Base-by-base conservation (phyloP, 116 monocot species). In the Thalassia testudinum region DNA sequence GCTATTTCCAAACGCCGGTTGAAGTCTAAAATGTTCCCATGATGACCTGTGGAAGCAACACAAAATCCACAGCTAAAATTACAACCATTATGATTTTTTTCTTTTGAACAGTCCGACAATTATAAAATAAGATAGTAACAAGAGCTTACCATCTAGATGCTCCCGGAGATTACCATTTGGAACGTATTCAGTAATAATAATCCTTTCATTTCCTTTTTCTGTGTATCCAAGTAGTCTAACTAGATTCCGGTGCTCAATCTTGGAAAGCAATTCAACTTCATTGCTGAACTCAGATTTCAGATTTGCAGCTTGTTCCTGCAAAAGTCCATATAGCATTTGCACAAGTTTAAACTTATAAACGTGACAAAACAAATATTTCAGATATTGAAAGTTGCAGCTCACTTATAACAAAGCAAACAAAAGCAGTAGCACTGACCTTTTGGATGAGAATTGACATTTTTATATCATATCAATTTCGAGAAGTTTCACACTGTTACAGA, bases 161-260 rank as follows among this genome's bases (percentile, higher is more conserved):
- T 91, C 91, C 47, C 91, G 78, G 24, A 91, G 75, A 20, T 75
- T 85, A 43, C 91, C 85, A 74, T 85, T 85, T 49, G 91, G 66
- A 17, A 91, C 78, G 70, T 91, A 85, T 38, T 91, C 85, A 21
- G 73, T 82, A 34, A 91, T 65, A 28, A 91, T 71, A 54, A 91
- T 73, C 6, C 68, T 47, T 26, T 91, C 91, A 64, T 78, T 73
- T 65, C 64, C 73, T 34, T 78, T 57, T 20, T 91, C 70, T 12
- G 66, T 54, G 34, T 78, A 91, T 37, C 91, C 91, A 49, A 91
- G 73, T 20, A 91, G 68, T 27, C 52, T 74, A 12, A 91, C 91
- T 62, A 91, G 58, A 65, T 66, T 85, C 42, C 57, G 67, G 49
- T 91, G 91, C 18, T 85, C 91, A 48, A 91, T 85, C 55, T 81